Base-by-base conservation (phyloP, 192 early-diverging fungal species). In the Diversispora epigaea region DNA sequence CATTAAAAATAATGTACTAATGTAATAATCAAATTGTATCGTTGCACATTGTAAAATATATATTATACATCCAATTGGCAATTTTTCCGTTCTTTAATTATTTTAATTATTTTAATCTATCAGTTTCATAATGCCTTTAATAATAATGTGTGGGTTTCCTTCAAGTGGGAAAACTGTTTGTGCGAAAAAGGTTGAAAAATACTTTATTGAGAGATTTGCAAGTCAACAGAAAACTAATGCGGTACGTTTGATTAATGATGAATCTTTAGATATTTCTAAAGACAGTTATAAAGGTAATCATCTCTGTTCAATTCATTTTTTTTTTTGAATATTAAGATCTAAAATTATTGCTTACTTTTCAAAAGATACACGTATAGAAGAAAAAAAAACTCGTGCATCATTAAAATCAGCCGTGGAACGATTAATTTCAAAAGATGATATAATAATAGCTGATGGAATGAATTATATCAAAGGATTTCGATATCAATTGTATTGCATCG, bases 401-500 rank as follows among this genome's bases (percentile, higher is more conserved):
- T 80, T 98, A 50, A 78, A 98, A 71, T 98, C 97, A 0, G 92
- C 95, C 0, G 92, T 97, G 39, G 95, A 98, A 78, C 82, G 98
- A 45, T 78, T 89, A 2, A 79, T 98, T 44, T 88, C 91, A 32
- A 90, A 89, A 60, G 92, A 97, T n/a, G 83, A 85, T 65, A 86
- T 99, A 58, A 90, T 98, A 12, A 95, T 99, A 60, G 94, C 88
- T 7, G 98, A 99, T 76, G 85, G 86, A n/a, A 79, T 97, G 77
- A 99, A 99, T 81, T 98, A 98, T 83, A 98, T 99, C 80, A 99
- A 99, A 85, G 97, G 98, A 6, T 95, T 95, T 77, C 86, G 98
- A 73, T 99, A 98, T 83, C 96, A 98, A 81, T 86, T 98, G 22
- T 96, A 95, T 82, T 95, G 95, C 77, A 83, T 96, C 15, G 90